Conservation (phyloP, 2,329 filamentous ascomycete genomes). For the Neofusicoccum laricinum region DNA sequence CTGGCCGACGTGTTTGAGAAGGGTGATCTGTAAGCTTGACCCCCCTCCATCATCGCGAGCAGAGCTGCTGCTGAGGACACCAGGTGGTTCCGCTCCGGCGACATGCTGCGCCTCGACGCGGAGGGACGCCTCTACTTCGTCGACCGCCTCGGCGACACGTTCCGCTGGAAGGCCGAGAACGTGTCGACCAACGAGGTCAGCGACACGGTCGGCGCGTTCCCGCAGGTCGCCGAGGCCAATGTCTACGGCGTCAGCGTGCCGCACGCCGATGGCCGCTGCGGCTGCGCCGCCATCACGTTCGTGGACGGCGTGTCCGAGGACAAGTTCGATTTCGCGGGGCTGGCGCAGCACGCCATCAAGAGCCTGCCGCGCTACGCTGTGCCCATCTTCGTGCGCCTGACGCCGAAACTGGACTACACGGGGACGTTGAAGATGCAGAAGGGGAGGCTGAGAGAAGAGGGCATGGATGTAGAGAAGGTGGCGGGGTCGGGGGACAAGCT, state of each 20-base stretch:
- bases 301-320: slow-evolving; percentile 30
- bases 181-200: slow-evolving; percentile 48
- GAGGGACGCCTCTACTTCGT: slow-evolving; percentile 51
- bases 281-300: slow-evolving; percentile 46
- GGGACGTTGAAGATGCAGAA: slow-evolving; percentile 48
- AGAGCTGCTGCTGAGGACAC: neutral
- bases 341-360: slow-evolving; percentile 38
- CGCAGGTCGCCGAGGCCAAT: slow-evolving; percentile 46
- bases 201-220: slow-evolving; percentile 44
- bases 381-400: slow-evolving; percentile 43
- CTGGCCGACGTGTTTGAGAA: slow-evolving; percentile 36
- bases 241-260: slow-evolving; percentile 50
- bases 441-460: slow-evolving; percentile 40
- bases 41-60: no score
- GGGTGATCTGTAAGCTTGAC: slow-evolving; percentile 34
- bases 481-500: slow-evolving; percentile 34
- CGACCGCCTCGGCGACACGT: slow-evolving; percentile 48
- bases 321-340: slow-evolving; percentile 31
- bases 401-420: slow-evolving; percentile 41
- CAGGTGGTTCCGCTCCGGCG: slow-evolving; percentile 48
- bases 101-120: slow-evolving; percentile 43
- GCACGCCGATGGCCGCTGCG: slow-evolving; percentile 51
- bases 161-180: slow-evolving; percentile 51
- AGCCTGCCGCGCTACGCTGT: slow-evolving; percentile 46
- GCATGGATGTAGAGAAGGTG: slow-evolving; percentile 42